Percentiles rank a stretch among this genome's conserved stretches.
These are phyloP conservation scores for Pelomyxa schiedti DNA, from an alignment of 78 protist species.

Conservation along the genomic window DNA sequence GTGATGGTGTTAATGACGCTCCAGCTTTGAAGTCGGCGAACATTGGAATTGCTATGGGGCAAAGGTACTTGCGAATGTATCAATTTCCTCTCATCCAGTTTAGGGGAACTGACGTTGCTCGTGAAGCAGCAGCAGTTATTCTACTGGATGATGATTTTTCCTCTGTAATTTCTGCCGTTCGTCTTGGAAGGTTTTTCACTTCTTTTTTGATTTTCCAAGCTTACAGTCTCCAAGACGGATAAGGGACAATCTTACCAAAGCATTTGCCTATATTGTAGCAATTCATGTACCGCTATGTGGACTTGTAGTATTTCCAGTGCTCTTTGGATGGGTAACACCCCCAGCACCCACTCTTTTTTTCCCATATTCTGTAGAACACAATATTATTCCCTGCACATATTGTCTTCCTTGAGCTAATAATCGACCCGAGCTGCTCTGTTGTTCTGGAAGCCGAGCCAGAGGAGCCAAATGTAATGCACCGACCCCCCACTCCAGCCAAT, in stretches of 20 bases:
- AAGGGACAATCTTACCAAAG: neutral
- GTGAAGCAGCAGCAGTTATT: conserved; percentile 84
- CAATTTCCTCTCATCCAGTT: conserved; percentile 2
- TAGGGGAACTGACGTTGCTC: conserved; percentile 88
- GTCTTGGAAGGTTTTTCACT: conserved; percentile 87
- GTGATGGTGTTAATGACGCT: conserved; percentile 96
- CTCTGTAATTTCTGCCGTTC: conserved; percentile 80
- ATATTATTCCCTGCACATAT: neutral
- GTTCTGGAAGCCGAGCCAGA: neutral
- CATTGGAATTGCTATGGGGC: conserved; percentile 96
- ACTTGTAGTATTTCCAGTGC: neutral
- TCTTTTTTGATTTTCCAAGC: too few relatives aligned
- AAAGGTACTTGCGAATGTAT: conserved; percentile 85
- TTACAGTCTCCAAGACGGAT: too few relatives aligned
- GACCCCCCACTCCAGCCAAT: neutral
- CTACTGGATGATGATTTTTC: conserved; percentile 96
- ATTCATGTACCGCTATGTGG: neutral
- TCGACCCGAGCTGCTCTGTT: neutral
- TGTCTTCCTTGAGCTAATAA: neutral
- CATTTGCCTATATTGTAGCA: neutral
- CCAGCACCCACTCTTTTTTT: too few relatives aligned
- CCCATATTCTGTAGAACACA: too few relatives aligned
- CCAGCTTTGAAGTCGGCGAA: conserved; percentile 89
- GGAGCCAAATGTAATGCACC: neutral
- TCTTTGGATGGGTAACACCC: neutral